Conservation (phyloP, 225 moss, liverwort and hornwort species). For the Marchantia polymorpha region DNA sequence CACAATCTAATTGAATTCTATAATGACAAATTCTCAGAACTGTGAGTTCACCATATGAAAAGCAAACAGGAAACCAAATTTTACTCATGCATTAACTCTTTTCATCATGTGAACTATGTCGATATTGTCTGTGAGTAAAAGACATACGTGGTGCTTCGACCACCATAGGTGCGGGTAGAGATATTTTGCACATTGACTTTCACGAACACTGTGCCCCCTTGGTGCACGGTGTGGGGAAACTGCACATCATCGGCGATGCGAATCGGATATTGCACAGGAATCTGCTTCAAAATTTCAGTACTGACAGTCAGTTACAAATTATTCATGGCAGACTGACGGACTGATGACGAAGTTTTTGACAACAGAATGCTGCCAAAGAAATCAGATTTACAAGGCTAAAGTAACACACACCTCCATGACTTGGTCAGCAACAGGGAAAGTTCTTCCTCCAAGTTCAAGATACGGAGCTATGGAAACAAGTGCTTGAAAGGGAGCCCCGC, state of each 20-base stretch:
- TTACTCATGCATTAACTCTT: neutral
- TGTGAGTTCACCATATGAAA: neutral
- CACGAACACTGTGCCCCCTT: slow-evolving; percentile 34
- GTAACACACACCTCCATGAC: slow-evolving; percentile 39
- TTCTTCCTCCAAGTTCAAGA: slow-evolving; percentile 46
- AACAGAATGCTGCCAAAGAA: neutral
- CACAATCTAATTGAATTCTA: too few relatives aligned
- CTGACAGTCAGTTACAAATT: neutral
- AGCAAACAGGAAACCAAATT: neutral
- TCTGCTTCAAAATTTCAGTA: slow-evolving; percentile 13
- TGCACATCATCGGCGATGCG: slow-evolving; percentile 41
- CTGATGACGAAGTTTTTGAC: too few relatives aligned
- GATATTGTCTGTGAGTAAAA: neutral
- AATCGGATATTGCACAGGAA: slow-evolving; percentile 45
- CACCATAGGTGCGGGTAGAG: slow-evolving; percentile 32
- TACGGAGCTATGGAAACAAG: slow-evolving; percentile 33
- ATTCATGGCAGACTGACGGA: too few relatives aligned
- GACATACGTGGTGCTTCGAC: slow-evolving; percentile 29
- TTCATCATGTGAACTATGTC: neutral
- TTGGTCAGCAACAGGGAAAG: slow-evolving; percentile 32
- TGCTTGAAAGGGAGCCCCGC: slow-evolving; percentile 40
- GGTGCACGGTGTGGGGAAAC: slow-evolving; percentile 46
- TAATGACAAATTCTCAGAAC: neutral
- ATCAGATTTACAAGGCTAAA: neutral
- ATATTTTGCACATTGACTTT: slow-evolving; percentile 37